Conservation (phyloP, 2,329 filamentous ascomycete species). For the Talaromyces sp. region DNA sequence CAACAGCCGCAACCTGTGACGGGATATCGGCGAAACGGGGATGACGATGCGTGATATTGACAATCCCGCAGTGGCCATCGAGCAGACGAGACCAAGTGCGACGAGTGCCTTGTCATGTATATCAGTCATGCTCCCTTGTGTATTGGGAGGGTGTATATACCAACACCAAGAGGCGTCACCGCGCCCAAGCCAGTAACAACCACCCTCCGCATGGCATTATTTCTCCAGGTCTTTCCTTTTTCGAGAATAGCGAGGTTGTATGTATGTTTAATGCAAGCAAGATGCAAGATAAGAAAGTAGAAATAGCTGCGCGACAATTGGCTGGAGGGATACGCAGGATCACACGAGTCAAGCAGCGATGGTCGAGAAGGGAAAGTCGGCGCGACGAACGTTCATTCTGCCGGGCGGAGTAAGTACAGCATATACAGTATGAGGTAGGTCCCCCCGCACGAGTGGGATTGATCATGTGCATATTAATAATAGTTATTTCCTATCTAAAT, state of each 20-base stretch:
- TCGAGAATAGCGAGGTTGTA: background rate
- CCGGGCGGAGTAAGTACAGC: constrained; percentile 5
- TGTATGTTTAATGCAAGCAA: too few relatives aligned
- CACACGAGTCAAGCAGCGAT: background rate
- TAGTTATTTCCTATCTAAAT: too few relatives aligned
- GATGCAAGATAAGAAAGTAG: background rate
- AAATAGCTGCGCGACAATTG: background rate
- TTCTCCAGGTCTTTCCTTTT: constrained; percentile 3
- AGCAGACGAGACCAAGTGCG: constrained; percentile 78
- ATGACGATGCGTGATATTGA: constrained; percentile 63
- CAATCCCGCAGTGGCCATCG: constrained; percentile 73
- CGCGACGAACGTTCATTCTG: constrained; percentile 21
- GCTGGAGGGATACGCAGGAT: background rate
- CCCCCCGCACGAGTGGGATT: background rate
- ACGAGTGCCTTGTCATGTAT: constrained; percentile 52
- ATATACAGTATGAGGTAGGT: background rate
- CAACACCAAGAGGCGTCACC: constrained; percentile 78
- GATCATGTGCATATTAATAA: background rate
- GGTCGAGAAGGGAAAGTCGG: constrained; percentile 34
- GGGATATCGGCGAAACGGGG: constrained; percentile 67
- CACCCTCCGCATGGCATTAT: constrained; percentile 55
- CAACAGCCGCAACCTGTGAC: constrained; percentile 77
- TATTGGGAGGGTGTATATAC: constrained; percentile 32
- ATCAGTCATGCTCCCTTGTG: background rate
- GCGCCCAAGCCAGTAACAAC: constrained; percentile 81